phyloP scores from a whole-genome alignment of 495 filamentous ascomycete genomes.

The Pyrenula aspistea region DNA sequence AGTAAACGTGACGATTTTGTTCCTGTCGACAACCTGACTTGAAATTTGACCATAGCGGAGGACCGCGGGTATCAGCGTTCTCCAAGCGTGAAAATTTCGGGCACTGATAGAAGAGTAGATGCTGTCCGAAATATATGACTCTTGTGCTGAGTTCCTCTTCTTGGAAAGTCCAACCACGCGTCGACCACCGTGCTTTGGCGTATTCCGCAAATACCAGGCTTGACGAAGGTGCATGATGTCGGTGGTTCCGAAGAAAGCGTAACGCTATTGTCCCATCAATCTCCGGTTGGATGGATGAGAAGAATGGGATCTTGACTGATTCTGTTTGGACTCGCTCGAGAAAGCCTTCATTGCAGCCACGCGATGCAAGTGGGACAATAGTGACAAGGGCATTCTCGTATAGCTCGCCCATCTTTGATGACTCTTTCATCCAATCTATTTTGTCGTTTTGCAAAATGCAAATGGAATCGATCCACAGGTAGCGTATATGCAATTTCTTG shows the following conservation, averaged over 20 bases:
- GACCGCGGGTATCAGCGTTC: background rate
- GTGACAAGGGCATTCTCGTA: conserved; percentile 10
- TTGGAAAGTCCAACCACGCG: conserved; percentile 30
- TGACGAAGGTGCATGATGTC: background rate
- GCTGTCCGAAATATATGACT: background rate
- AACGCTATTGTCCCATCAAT: background rate
- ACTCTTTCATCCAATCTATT: conserved; percentile 13
- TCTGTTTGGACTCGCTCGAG: background rate
- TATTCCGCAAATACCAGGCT: background rate
- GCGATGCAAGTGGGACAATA: conserved; percentile 6
- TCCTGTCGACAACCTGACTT: too few species aligned
- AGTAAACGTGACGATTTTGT: background rate
- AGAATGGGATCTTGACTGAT: background rate
- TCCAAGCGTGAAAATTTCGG: background rate
- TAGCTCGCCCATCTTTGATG: conserved; percentile 6
- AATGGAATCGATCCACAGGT: conserved; percentile 16
- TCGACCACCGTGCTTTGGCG: conserved; percentile 11
- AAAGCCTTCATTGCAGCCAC: conserved; percentile 2
- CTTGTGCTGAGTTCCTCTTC: conserved; percentile 9
- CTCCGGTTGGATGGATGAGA: background rate
- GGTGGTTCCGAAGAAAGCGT: too few species aligned
- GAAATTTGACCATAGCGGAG: background rate
- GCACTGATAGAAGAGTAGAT: background rate
- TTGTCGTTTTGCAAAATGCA: conserved; percentile 14
- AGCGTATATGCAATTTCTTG: conserved; percentile 6